Base-by-base conservation (phyloP, 495 filamentous ascomycete genomes). In the Talaromyces thailandensis region DNA sequence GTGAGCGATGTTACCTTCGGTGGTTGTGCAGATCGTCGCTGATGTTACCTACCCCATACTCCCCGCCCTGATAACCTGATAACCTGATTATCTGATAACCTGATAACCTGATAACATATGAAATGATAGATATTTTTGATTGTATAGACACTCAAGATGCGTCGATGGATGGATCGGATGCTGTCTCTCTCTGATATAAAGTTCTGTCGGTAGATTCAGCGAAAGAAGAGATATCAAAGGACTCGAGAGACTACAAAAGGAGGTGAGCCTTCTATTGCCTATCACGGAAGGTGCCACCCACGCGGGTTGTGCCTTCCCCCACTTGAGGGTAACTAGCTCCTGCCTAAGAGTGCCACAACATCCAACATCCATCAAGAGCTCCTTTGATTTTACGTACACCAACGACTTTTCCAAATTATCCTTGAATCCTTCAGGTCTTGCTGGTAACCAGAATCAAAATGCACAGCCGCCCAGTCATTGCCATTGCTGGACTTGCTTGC, bases 401-500 rank as follows among this genome's bases (percentile, higher is more conserved):
- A 9, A 23, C 43, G 7, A 7, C n/a, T n/a, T n/a, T 21, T 18
- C 43, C 21, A 18, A 4, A 9, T 21, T 18, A 56, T 57, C 29
- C 16, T 21, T 35, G 28, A 23, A 56, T 57, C 29, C 16, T 21
- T 35, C 55, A 23, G 5, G 23, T 4, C 16, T 18, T 35, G 8
- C 29, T 21, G 3, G 5, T 29, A 12, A 28, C 11, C 14, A 25
- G 5, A n/a, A 21, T 4, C 55, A 57, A 35, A 26, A 61, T 61
- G 59, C 14, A 28, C 35, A 48, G 59, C 18, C 76, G 69, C 23
- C 82, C 81, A 4, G 67, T 80, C 23, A 79, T 84, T 52, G 81
- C 76, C 3, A 78, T 84, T 45, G 82, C 82, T 8, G 82, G 82
- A 23, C 71, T 84, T 6, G 81, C 81, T 56, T 83, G 81, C 62